Base-by-base conservation (phyloP, 768 basidiomycete species). In the Chiua virens region DNA sequence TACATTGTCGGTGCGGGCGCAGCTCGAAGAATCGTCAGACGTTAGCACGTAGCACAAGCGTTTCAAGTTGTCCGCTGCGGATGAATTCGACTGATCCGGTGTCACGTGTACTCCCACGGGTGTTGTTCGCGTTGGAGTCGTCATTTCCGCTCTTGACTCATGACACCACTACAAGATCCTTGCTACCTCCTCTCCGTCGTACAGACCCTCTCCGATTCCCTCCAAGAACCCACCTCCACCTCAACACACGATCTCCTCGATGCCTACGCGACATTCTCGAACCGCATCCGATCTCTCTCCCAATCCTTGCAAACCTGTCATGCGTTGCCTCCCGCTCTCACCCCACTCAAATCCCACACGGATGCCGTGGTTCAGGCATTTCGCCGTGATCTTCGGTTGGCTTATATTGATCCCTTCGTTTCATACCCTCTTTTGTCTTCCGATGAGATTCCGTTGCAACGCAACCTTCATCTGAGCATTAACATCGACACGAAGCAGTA, bases 231-330 rank as follows among this genome's bases (percentile, higher is more conserved):
- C 2, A 65, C 69, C 8, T 55, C 64, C 28, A 65, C 79, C n/a
- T 72, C 77, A 1, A 50, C 71, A 23, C 80, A 82, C 56, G 82
- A 84, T 63, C 67, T 87, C 52, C 68, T 76, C 36, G 84, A 88
- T 60, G 83, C 86, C 11, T 87, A 87, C 58, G 72, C 67, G 55
- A 71, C 75, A 0, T 71, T 87, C 38, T 75, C 76, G 0, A 64
- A 65, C 25, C 75, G 79, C 23, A 66, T 86, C 48, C 71, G 65
- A 35, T 54, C 58, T 10, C 55, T 60, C 6, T 37, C 39, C 8
- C 49, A 40, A 15, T 21, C 23, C 51, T 50, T 58, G 18, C 57
- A 42, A 11, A 18, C 28, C 4, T 46, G 20, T 40, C 50, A 39
- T 18, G 11, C 38, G 1, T 38, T 30, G 2, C 47, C 50, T 10